Percentiles rank a stretch among this genome's conserved stretches.
phyloP scores from a whole-genome alignment of 345 rosid genomes.

The Brassica carinata region DNA sequence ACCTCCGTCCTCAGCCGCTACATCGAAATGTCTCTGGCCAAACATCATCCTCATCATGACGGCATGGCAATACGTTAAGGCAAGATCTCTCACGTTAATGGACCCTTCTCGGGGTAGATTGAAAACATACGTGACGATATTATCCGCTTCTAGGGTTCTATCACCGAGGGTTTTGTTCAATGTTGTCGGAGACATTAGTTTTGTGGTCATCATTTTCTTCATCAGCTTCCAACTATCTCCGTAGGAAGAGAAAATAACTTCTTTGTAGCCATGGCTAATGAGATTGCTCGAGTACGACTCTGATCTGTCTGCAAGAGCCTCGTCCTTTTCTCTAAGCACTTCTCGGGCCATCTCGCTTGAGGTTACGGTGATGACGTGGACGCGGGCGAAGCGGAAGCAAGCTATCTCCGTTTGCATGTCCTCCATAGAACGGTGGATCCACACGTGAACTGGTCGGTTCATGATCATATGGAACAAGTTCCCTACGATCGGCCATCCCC shows the following conservation, averaged over 20 bases:
- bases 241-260: not conserved
- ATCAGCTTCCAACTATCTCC: slow-evolving; percentile 30
- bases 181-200: not conserved
- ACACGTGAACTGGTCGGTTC: slow-evolving; percentile 5
- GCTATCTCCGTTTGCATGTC: slow-evolving; percentile 25
- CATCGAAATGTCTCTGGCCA: not conserved
- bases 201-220: slow-evolving; percentile 30
- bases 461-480: slow-evolving; percentile 1
- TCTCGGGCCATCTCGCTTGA: slow-evolving; percentile 2
- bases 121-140: not conserved
- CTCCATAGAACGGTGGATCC: slow-evolving; percentile 29
- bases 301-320: slow-evolving; percentile 25
- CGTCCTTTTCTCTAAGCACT: slow-evolving; percentile 11
- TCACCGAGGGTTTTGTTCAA: not conserved
- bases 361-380: slow-evolving; percentile 18
- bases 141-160: not conserved
- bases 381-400: slow-evolving; percentile 11
- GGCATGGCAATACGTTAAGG: not conserved
- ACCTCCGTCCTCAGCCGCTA: not conserved
- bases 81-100: not conserved
- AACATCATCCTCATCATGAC: not conserved
- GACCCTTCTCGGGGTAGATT: not conserved
- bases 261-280: not conserved
- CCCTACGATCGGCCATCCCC: slow-evolving; percentile 12
- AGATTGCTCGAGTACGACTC: slow-evolving; percentile 5